Conservation (phyloP, 2,329 filamentous ascomycete genomes). For the Aspergillus thermomutatus region DNA sequence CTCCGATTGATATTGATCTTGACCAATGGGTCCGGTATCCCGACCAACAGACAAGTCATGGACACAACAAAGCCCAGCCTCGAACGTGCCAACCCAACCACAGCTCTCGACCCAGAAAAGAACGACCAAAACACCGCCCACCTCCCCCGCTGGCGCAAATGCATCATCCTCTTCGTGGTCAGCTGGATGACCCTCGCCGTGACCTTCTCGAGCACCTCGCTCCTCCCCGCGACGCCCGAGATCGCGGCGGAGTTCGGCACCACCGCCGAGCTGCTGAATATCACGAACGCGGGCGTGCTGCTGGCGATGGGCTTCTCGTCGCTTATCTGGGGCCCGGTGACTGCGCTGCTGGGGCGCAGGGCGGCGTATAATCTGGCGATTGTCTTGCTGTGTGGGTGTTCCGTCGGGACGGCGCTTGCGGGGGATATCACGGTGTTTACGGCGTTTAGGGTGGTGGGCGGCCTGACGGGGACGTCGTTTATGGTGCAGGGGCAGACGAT, state of each 20-base stretch:
- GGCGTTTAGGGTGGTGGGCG: slow-evolving; percentile 33
- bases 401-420: slow-evolving; percentile 30
- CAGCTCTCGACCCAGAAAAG: slow-evolving; percentile 16
- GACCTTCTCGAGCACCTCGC: slow-evolving; percentile 43
- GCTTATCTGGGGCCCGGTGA: slow-evolving; percentile 35
- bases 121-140: slow-evolving; percentile 2
- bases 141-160: slow-evolving; percentile 38
- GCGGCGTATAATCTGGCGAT: slow-evolving; percentile 34
- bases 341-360: slow-evolving; percentile 27
- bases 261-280: slow-evolving; percentile 32
- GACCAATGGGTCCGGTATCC: not conserved
- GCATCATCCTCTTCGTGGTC: slow-evolving; percentile 39
- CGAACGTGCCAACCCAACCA: slow-evolving; percentile 12
- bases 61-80: slow-evolving; percentile 11
- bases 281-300: slow-evolving; percentile 37
- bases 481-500: slow-evolving; percentile 41
- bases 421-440: slow-evolving; percentile 34
- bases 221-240: slow-evolving; percentile 39
- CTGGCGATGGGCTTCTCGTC: slow-evolving; percentile 39
- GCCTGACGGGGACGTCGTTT: slow-evolving; percentile 37
- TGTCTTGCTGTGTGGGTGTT: slow-evolving; percentile 29
- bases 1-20: not conserved
- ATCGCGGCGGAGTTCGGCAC: slow-evolving; percentile 39
- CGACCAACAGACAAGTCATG: slow-evolving; percentile 14
- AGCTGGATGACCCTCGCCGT: slow-evolving; percentile 42